Evolutionary conservation across 2,329 filamentous ascomycete genomes (phyloP), one percentile per base, ranked within the genome.

Genomic region (Aureobasidium sp.): DNA sequence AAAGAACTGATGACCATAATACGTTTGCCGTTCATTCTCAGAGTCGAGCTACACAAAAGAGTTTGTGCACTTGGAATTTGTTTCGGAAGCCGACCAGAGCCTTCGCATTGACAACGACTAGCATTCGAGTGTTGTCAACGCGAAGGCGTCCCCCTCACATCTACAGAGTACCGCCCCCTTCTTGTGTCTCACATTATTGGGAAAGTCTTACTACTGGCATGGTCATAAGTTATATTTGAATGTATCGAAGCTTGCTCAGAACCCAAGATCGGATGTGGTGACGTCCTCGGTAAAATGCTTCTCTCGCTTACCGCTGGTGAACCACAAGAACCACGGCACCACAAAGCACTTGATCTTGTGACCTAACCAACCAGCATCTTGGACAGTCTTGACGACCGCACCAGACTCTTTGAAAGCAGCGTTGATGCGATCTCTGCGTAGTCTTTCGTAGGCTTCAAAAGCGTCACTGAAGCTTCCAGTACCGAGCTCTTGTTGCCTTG

Each of bases 291-390:
- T 67, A 61, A 78, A 78, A 65, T 77, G 75, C 67, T 71, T 72
- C 67, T 77, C 74, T 19, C 75, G 65, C 51, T 72, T 69, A 1
- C 62, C 62, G 57, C 68, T 72, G 27, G 75, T 75, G 68, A 74
- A 77, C 75, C 75, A 78, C 61, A 78, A 63, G 68, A 74, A 78
- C 75, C 75, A 78, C 46, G 75, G 75, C n/a, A 77, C 70, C 46
- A 78, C 64, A 59, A 70, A 73, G 46, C 73, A 76, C 70, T 77
- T 77, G 54, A 78, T 73, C 59, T 68, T 73, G 64, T 77, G 75
- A 10, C 74, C 75, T 21, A 76, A 60, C 74, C 74, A 77, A 11
- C 75, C 75, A 4, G 74, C 74, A 62, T 78, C 75, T 21, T 73
- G 72, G 13, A 77, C 75, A 6, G 75, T 76, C 63, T 70, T 74